These are phyloP conservation scores for Phytophthora niederhauseri DNA, from an alignment of 352 stramenopile species.

Conservation along the genomic window DNA sequence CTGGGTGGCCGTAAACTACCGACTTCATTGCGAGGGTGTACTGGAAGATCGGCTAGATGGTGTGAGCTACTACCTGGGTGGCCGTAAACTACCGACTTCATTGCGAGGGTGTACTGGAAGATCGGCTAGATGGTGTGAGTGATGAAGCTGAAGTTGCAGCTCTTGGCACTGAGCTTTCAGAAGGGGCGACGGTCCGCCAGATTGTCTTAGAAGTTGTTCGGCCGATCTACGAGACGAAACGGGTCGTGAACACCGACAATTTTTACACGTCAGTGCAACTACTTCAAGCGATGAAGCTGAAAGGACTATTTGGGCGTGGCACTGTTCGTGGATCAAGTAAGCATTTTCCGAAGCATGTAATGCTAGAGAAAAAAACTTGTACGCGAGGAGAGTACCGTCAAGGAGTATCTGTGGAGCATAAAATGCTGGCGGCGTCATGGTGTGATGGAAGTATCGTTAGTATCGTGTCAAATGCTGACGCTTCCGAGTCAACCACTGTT, in stretches of 20 bases:
- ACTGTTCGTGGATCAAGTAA: slow-evolving; percentile 26
- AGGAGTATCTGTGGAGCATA: slow-evolving; percentile 17
- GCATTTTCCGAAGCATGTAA: slow-evolving; percentile 31
- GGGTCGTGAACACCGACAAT: slow-evolving; percentile 41
- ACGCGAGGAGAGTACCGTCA: slow-evolving; percentile 16
- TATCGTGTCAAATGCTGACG: slow-evolving; percentile 32
- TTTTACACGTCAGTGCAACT: slow-evolving; percentile 44
- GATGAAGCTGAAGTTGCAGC: neutral
- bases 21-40: slow-evolving; percentile 30
- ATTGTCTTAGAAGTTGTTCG: slow-evolving; percentile 30
- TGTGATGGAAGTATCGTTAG: slow-evolving; percentile 32
- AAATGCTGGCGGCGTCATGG: slow-evolving; percentile 34
- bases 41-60: slow-evolving; percentile 28
- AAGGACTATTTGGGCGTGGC: slow-evolving; percentile 25
- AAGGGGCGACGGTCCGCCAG: slow-evolving; percentile 13
- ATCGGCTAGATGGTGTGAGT: slow-evolving; percentile 25
- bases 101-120: slow-evolving; percentile 21
- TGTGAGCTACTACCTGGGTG: slow-evolving; percentile 34
- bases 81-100: slow-evolving; percentile 34
- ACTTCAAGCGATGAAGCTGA: slow-evolving; percentile 24
- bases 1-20: slow-evolving; percentile 34
- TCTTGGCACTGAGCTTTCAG: neutral
- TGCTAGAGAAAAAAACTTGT: slow-evolving; percentile 16
- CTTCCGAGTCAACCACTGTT: slow-evolving; percentile 15
- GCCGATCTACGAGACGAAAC: slow-evolving; percentile 21